Base-by-base conservation (phyloP, 495 filamentous ascomycete genomes). In the Trichoderma gamsii region DNA sequence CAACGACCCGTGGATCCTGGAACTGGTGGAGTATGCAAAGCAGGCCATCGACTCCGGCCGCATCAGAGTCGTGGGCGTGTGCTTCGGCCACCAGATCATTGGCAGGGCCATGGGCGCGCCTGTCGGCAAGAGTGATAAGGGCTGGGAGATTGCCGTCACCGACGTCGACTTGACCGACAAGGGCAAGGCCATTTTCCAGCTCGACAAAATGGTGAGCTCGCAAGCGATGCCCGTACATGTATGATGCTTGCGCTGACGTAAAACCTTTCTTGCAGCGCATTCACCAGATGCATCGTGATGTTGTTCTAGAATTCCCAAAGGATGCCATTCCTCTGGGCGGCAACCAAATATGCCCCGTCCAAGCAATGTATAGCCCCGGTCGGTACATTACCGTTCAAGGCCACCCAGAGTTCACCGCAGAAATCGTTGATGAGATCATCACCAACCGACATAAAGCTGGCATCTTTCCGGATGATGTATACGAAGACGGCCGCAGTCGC, bases 41-140 rank as follows among this genome's bases (percentile, higher is more conserved):
- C 89, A 64, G 77, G 92, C 51, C 74, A 78, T 59, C 80, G 84
- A 67, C 25, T 70, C 71, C 35, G 74, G 74, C 46, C 27, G 44
- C 27, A 83, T 96, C 25, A 83, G 86, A 27, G 77, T 96, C 25
- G 81, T 97, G 23, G 93, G 92, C 16, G 84, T 95, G 35, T 97
- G 93, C 75, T 97, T 94, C 76, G 94, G 93, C 21, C 93, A 97
- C 74, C 92, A 97, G 78, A 94, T 97, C 65, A 80, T 97, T 65
- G 92, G 85, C 0, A 83, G 93, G 23, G 92, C 92, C 2, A 73
- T 96, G 68, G 90, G 87, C 1, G 82, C 77, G 41, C 84, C 84
- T 61, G 89, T 97, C 9, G 86, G 81, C n/a, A 77, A 86, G 51
- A 90, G 84, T 71, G 81, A 85, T 41, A 76, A 73, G 6, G 92